A percentile compares a stretch with the other conserved stretches of the same genome.
Conservation (phyloP, 768 basidiomycete species). For the Rhizopogon roseolus region DNA sequence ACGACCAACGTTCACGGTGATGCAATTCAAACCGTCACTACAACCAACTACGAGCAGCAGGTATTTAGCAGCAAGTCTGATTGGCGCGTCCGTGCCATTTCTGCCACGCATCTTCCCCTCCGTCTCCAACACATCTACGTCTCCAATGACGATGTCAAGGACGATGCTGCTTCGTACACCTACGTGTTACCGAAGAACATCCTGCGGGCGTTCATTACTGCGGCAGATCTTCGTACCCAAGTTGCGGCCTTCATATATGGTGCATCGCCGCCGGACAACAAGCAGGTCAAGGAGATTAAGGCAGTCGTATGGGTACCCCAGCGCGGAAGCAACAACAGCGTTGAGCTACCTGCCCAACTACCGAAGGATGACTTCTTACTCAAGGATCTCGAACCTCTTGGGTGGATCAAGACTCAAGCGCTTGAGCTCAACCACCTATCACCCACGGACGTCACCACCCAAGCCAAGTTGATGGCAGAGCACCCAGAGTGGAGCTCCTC, state of each 20-base stretch:
- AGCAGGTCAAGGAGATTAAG: slow-evolving; percentile 98
- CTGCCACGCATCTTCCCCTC: slow-evolving; percentile 91
- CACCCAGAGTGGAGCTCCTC: slow-evolving; percentile 94
- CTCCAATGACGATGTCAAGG: slow-evolving; percentile 98
- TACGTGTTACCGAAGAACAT: slow-evolving; percentile 98
- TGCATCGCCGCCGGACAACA: slow-evolving; percentile 89
- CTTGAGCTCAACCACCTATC: slow-evolving; percentile 90
- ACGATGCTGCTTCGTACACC: slow-evolving; percentile 91
- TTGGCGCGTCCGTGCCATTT: slow-evolving; percentile 98
- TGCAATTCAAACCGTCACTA: slow-evolving; percentile 82
- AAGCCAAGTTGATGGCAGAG: slow-evolving; percentile 95
- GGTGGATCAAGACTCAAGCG: slow-evolving; percentile 96
- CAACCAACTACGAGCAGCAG: slow-evolving; percentile 96
- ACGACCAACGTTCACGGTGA: slow-evolving; percentile 98
- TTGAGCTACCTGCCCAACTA: slow-evolving; percentile 85
- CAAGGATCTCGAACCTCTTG: slow-evolving; percentile 91
- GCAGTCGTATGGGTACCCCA: slow-evolving; percentile 98
- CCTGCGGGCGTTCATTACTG: slow-evolving; percentile 87
- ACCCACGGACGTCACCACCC: slow-evolving; percentile 88
- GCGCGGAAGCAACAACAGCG: slow-evolving; percentile 89
- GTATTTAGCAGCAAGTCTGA: slow-evolving; percentile 99
- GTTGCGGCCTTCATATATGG: slow-evolving; percentile 95
- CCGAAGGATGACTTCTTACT: slow-evolving; percentile 94
- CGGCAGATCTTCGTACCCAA: slow-evolving; percentile 93
- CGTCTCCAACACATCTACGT: slow-evolving; percentile 99